Evolutionary conservation across 2,329 filamentous ascomycete genomes (phyloP), one percentile per base, ranked within the genome.

Genomic region (Dichotomopilus funicola): DNA sequence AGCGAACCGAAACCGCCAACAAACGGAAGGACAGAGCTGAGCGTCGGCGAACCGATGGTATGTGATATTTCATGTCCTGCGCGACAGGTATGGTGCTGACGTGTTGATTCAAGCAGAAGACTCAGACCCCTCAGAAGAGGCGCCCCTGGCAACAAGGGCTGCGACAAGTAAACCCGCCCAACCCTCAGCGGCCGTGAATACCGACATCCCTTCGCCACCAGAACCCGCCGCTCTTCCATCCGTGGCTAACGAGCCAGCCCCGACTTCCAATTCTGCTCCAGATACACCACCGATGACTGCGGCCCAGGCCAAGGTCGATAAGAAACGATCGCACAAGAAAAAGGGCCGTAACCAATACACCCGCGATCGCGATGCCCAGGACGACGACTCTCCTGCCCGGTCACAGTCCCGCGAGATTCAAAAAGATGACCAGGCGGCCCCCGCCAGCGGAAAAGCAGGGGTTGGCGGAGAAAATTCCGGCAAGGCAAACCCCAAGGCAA

Each of bases 21-120:
- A 88, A 91, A 69, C 81, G 91, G 58, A 94, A 92, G 75, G 88
- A 87, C 50, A 82, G 90, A 54, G 85, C 88, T 43, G 91, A 94
- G 62, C 81, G 89, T 60, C 82, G 91, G 63, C 85, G 89, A 69
- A 86, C 79, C 62, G 91, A 96, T 66, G 90, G 90, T 91, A 77
- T 44, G 63, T 27, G 47, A 36, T 36, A 43, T 51, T 66, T 74
- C 60, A 11, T 65, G 59, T 52, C 54, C 62, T 33, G 59, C 61
- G 42, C 63, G 40, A 68, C 67, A 62, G 66, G 43, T 59, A 59
- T 51, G 66, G 71, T 62, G 68, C 72, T 73, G 59, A 74, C 67
- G 53, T 63, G 61, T 65, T 63, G 58, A 60, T 63, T 27, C 19
- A 27, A 27, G 19, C 19, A 27, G 19, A 27, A 87, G 88, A 91